Percentiles rank a stretch among this genome's conserved stretches.
Evolutionary conservation across 2,329 filamentous ascomycete species (phyloP).

Genomic region (Dothistroma pini): DNA sequence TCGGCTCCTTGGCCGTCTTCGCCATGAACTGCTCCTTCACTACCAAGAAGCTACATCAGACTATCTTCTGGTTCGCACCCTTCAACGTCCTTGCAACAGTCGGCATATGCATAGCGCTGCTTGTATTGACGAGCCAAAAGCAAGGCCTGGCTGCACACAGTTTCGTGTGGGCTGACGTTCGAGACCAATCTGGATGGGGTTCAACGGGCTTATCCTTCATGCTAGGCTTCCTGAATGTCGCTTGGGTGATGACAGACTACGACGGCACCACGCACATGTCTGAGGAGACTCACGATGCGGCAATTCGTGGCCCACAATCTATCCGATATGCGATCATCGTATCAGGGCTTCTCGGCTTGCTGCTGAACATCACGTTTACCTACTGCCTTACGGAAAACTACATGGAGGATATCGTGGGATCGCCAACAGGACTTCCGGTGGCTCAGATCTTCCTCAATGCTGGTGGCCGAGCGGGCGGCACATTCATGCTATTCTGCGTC

Average conservation of each 20-base stretch:
- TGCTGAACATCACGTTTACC: constrained; percentile 60
- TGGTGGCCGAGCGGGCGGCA: constrained; percentile 35
- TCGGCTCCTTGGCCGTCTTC: constrained; percentile 53
- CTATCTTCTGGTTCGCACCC: constrained; percentile 63
- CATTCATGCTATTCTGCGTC: constrained; percentile 34
- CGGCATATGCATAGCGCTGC: constrained; percentile 56
- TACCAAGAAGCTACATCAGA: constrained; percentile 56
- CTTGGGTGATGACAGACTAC: constrained; percentile 67
- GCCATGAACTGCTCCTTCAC: constrained; percentile 61
- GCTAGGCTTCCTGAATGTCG: constrained; percentile 55
- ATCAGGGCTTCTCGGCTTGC: constrained; percentile 58
- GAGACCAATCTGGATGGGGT: constrained; percentile 61
- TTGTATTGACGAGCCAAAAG: constrained; percentile 58
- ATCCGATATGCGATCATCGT: constrained; percentile 46
- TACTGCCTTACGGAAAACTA: constrained; percentile 56
- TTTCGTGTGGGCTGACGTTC: constrained; percentile 61
- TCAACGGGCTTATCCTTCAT: constrained; percentile 60
- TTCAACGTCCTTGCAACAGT: constrained; percentile 62
- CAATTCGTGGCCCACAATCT: constrained; percentile 56
- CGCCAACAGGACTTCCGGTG: constrained; percentile 58
- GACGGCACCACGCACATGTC: constrained; percentile 66
- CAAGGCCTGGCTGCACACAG: constrained; percentile 44
- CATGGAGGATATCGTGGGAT: constrained; percentile 52
- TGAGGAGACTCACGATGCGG: constrained; percentile 63
- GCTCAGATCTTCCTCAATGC: constrained; percentile 57